phyloP scores from a whole-genome alignment of 2,329 filamentous ascomycete genomes.

The Aspergillus pseudoterreus region DNA sequence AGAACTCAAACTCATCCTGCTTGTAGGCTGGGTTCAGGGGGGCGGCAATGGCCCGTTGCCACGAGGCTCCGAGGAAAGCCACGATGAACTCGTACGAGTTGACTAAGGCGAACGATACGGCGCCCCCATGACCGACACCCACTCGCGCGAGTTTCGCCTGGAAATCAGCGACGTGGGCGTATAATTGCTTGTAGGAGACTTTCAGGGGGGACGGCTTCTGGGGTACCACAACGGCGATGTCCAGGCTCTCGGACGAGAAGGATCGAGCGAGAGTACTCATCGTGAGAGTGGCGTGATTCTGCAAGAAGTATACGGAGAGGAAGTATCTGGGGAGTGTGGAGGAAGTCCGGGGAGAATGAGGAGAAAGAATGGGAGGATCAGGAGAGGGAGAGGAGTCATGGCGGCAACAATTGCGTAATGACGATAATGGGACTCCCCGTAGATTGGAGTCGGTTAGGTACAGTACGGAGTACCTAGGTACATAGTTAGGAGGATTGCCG shows the following conservation, averaged over 20 bases:
- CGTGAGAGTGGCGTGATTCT: neutral
- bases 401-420: no score
- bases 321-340: no score
- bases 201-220: constrained; percentile 58
- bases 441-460: no score
- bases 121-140: constrained; percentile 64
- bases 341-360: no score
- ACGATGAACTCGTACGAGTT: constrained; percentile 89
- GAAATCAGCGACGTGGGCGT: constrained; percentile 64
- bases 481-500: no score
- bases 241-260: constrained; percentile 50
- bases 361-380: no score
- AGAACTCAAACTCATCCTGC: constrained; percentile 87
- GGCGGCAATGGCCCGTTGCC: constrained; percentile 78
- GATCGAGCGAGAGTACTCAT: constrained; percentile 52
- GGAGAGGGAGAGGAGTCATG: no score
- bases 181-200: constrained; percentile 67
- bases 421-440: no score
- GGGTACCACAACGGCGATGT: constrained; percentile 70
- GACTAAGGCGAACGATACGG: constrained; percentile 77
- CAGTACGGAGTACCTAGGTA: no score
- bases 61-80: constrained; percentile 79
- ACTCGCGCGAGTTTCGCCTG: constrained; percentile 73
- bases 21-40: constrained; percentile 88
- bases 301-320: neutral